Evolutionary conservation across 768 basidiomycete genomes (phyloP), one percentile per base, ranked within the genome.

Genomic region (Rhizopogon rudus): DNA sequence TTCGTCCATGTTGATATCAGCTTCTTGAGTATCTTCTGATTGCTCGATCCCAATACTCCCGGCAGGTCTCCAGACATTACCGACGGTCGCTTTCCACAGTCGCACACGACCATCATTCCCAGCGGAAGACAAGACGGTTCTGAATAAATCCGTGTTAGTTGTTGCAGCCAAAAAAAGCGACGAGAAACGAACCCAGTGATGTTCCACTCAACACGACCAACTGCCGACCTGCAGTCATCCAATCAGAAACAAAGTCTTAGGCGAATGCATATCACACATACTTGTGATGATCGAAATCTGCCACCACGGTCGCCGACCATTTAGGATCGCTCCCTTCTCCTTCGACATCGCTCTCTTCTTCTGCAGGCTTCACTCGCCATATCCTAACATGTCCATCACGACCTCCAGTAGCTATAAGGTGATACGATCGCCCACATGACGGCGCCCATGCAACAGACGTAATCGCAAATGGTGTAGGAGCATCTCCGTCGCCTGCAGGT

Each of bases 171-270:
- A 42, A 40, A 17, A 20, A 13, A 48, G 51, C 40, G 22, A 39
- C 35, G 9, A 41, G 31, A 12, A 31, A 40, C 57, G 62, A 70
- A 91, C 88, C 90, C 90, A 35, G 87, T 90, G 48, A 94, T 84
- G 66, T 96, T 96, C 93, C 96, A 98, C 67, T 95, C 94, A 0
- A 99, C 94, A 61, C 87, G 79, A 2, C 87, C 87, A 9, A 95
- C 81, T 3, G 86, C 79, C 0, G 87, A 84, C 59, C 88, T 89
- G 57, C 20, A 58, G 45, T 8, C 7, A 31, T 59, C 17, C 25
- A 25, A 65, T 44, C 59, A 58, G 40, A 8, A 46, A 43, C 54
- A 59, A 31, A 17, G 13, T 20, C 28, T 48, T 6, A n/a, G 14
- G 31, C 4, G 29, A 16, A 45, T 22, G 35, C 40, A 39, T 12